Evolutionary conservation across 768 basidiomycete species (phyloP).

Genomic region (Clitopilus passeckerianus): DNA sequence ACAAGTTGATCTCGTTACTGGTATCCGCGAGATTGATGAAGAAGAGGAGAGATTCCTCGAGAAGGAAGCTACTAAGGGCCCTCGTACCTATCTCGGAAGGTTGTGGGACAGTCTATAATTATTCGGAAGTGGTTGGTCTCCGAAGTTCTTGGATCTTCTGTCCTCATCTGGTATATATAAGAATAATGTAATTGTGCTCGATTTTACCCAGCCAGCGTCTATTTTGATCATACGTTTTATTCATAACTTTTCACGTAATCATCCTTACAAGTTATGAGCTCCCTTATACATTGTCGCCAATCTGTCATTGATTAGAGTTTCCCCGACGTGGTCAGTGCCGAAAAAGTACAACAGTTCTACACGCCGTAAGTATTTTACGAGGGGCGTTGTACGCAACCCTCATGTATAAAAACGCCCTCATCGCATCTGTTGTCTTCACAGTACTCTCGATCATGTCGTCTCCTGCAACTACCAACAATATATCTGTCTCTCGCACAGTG

Average conservation of each 20-base stretch:
- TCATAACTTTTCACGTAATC: not conserved
- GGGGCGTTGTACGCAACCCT: not conserved
- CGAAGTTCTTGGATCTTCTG: not conserved
- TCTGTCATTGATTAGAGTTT: not conserved
- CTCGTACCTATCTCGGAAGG: constrained; percentile 18
- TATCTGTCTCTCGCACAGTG: constrained; percentile 55
- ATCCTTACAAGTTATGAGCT: not conserved
- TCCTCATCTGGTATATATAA: not conserved
- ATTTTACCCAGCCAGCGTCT: not conserved
- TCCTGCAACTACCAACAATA: constrained; percentile 4
- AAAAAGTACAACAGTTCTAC: not conserved
- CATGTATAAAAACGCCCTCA: constrained; percentile 13
- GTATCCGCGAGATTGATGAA: constrained; percentile 55
- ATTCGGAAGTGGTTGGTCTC: not conserved
- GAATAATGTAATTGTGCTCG: not conserved
- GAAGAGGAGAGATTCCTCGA: constrained; percentile 51
- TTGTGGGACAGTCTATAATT: constrained; percentile 36
- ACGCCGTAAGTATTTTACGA: constrained; percentile 4
- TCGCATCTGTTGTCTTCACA: constrained; percentile 12
- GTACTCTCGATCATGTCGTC: constrained; percentile 11
- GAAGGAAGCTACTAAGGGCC: constrained; percentile 36
- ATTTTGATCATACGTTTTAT: not conserved
- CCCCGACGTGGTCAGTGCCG: not conserved
- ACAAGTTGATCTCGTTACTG: constrained; percentile 57
- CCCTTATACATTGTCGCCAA: not conserved